Conservation (phyloP, 179 eudicot genomes). For the Corrigiola litoralis region DNA sequence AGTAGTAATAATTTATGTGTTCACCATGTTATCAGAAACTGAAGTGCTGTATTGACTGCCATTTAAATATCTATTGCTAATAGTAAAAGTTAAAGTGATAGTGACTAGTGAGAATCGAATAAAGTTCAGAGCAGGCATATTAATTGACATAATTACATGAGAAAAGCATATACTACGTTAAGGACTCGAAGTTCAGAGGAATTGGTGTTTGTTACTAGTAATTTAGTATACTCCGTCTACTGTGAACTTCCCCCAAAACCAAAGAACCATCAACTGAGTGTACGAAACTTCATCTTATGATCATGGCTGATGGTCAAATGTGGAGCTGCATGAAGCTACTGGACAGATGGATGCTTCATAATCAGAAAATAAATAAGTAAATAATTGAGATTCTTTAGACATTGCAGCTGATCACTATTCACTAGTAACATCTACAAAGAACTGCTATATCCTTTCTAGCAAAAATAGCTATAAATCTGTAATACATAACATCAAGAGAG, state of each 20-base stretch:
- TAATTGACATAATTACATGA: too few species aligned
- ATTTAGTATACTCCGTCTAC: too few species aligned
- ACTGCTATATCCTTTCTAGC: neutral
- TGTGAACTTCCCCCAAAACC: too few species aligned
- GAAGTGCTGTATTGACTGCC: neutral
- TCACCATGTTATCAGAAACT: neutral
- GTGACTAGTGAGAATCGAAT: constrained; percentile 6
- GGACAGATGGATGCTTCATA: neutral
- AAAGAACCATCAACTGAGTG: too few species aligned
- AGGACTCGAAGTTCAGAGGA: too few species aligned
- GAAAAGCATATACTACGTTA: constrained; percentile 7
- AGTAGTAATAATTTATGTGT: neutral
- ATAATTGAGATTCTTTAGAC: too few species aligned
- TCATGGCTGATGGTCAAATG: neutral
- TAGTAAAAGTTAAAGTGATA: too few species aligned
- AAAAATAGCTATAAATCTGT: too few species aligned
- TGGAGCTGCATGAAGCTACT: neutral
- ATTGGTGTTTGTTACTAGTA: too few species aligned
- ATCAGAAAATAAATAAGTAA: neutral
- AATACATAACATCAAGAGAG: too few species aligned
- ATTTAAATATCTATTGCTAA: too few species aligned
- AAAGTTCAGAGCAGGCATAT: neutral
- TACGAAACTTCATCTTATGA: too few species aligned
- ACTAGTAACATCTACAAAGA: neutral
- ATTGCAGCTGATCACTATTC: neutral